phyloP scores from a whole-genome alignment of 805 yeast species.

The Cyberlindnera saturnus region DNA sequence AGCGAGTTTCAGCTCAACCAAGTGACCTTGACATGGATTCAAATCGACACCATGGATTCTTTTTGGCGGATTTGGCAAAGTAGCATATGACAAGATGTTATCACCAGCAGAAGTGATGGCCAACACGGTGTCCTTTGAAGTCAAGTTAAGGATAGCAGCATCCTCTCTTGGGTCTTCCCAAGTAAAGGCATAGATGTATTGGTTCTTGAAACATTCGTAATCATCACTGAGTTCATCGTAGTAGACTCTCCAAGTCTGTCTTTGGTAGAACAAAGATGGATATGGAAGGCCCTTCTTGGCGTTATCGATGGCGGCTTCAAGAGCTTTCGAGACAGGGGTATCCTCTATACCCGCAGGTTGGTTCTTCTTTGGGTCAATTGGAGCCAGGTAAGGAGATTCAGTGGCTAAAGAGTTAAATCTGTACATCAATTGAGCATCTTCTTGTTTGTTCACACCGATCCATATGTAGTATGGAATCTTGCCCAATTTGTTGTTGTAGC shows the following conservation, averaged over 20 bases:
- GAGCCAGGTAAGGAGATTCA: conserved; percentile 77
- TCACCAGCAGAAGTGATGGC: conserved; percentile 89
- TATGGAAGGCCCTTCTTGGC: conserved; percentile 62
- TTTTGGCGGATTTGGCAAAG: conserved; percentile 63
- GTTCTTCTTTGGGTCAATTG: conserved; percentile 28
- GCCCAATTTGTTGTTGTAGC: conserved; percentile 60
- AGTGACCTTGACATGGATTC: conserved; percentile 78
- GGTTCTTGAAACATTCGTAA: conserved; percentile 67
- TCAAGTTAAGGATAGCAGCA: conserved; percentile 54
- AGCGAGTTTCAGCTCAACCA: conserved; percentile 73
- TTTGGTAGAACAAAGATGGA: conserved; percentile 77
- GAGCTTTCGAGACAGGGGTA: conserved; percentile 55
- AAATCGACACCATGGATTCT: conserved; percentile 81
- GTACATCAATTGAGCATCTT: conserved; percentile 42
- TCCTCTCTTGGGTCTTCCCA: conserved; percentile 92
- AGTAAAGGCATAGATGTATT: conserved; percentile 81
- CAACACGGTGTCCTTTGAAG: conserved; percentile 61
- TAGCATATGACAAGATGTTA: conserved; percentile 68
- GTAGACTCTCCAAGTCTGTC: conserved; percentile 72
- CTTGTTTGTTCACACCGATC: conserved; percentile 66
- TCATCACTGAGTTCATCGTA: conserved; percentile 66
- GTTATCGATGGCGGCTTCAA: conserved; percentile 67
- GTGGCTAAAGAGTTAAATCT: conserved; percentile 68
- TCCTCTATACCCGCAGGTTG: conserved; percentile 14
- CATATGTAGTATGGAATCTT: conserved; percentile 78